Evolutionary conservation across 805 yeast species (phyloP).

Genomic region (Saitoella complicata): DNA sequence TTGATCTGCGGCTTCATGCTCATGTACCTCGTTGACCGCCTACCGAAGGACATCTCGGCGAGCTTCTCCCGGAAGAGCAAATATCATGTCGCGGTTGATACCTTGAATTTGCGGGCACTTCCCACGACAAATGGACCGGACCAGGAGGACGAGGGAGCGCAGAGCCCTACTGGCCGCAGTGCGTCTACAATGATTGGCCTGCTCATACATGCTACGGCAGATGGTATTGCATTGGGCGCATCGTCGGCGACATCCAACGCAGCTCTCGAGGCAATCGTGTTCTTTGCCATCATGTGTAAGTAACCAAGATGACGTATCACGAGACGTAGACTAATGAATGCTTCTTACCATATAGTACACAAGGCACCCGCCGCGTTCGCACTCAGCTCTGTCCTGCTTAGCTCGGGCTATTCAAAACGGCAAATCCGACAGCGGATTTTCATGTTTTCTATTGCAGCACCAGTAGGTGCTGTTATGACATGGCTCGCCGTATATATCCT

Average conservation of each 20-base stretch:
- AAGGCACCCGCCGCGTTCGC: conserved; percentile 66
- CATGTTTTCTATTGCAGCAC: conserved; percentile 44
- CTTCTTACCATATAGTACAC: conserved; percentile 25
- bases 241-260: conserved; percentile 28
- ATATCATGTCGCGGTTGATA: neutral
- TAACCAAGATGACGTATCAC: no score
- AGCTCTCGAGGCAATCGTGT: conserved; percentile 30
- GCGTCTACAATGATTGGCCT: conserved; percentile 42
- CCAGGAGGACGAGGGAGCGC: neutral
- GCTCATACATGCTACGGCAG: conserved; percentile 50
- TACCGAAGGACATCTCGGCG: conserved; percentile 13
- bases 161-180: neutral
- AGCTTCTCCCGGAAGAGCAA: conserved; percentile 1
- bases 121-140: neutral
- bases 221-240: conserved; percentile 59
- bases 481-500: conserved; percentile 25
- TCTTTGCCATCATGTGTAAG: conserved; percentile 35
- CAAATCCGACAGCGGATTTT: conserved; percentile 31
- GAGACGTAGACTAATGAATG: no score
- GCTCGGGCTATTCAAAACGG: conserved; percentile 21
- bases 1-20: conserved; percentile 37
- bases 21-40: conserved; percentile 36
- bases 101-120: neutral
- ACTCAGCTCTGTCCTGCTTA: conserved; percentile 36
- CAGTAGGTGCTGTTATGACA: conserved; percentile 40